Percentiles rank a stretch among this genome's conserved stretches.
Conservation (phyloP, 176 grass and related monocot species). For the Musa schizocarpa region DNA sequence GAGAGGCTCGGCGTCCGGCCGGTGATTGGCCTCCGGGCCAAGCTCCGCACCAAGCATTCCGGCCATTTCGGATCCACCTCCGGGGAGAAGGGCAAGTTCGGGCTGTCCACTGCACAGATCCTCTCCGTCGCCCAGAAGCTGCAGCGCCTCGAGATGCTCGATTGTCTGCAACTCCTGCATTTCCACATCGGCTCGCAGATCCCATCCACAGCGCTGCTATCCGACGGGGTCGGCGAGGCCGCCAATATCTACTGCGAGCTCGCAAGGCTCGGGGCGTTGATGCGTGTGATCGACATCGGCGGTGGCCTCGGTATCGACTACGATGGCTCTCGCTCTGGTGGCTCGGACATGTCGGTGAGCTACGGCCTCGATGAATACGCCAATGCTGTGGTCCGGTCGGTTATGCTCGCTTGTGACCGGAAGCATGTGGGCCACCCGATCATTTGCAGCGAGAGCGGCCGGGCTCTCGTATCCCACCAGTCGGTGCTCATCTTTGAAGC, state of each 20-base stretch:
- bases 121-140: constrained; percentile 5
- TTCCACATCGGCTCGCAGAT: constrained; percentile 17
- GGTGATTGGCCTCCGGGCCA: constrained; percentile 10
- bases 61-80: constrained; percentile 14
- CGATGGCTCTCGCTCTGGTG: constrained; percentile 4
- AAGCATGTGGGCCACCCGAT: constrained; percentile 2
- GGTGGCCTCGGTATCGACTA: constrained; percentile 13
- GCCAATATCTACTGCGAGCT: constrained; percentile 10
- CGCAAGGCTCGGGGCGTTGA: constrained; percentile 1
- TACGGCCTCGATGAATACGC: constrained; percentile 16
- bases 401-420: constrained; percentile 4
- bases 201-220: constrained; percentile 4
- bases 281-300: constrained; percentile 16
- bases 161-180: constrained; percentile 12
- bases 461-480: constrained; percentile 10
- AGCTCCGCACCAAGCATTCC: constrained; percentile 9
- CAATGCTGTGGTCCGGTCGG: not conserved
- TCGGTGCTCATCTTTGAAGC: constrained; percentile 13
- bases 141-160: constrained; percentile 4
- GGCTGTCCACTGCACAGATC: constrained; percentile 3
- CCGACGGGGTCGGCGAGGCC: constrained; percentile 7
- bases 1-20: constrained; percentile 3
- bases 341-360: constrained; percentile 10
- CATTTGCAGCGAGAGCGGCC: constrained; percentile 15
- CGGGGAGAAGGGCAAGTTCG: constrained; percentile 8